Conservation (phyloP, 1,139 yeast species). For the Geotrichum fermentans region DNA sequence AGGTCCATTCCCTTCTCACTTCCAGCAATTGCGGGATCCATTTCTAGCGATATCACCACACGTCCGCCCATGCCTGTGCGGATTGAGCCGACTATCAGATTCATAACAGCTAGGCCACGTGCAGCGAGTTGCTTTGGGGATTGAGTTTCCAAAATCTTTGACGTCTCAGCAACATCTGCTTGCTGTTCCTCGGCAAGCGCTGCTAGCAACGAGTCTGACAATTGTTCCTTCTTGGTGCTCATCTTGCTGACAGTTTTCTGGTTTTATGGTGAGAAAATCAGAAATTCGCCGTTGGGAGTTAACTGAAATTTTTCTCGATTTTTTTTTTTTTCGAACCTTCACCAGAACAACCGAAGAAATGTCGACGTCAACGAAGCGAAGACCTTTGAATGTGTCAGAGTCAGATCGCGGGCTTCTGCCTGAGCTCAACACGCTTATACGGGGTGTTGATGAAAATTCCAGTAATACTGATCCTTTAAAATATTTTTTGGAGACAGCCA, state of each 20-base stretch:
- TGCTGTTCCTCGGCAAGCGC: conserved; percentile 20
- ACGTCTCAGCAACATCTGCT: conserved; percentile 35
- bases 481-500: conserved; percentile 21
- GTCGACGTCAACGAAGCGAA: conserved; percentile 10
- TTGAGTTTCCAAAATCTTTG: conserved; percentile 33
- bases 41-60: conserved; percentile 57
- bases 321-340: conserved; percentile 39
- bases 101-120: conserved; percentile 70
- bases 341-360: neutral
- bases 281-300: conserved; percentile 3
- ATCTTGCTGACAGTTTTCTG: neutral
- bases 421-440: conserved; percentile 4
- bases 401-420: conserved; percentile 16
- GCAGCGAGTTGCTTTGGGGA: conserved; percentile 63
- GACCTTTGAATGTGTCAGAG: conserved; percentile 17
- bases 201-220: conserved; percentile 40
- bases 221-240: conserved; percentile 2
- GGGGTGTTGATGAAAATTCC: conserved; percentile 14
- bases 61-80: conserved; percentile 82
- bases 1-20: conserved; percentile 43
- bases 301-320: neutral
- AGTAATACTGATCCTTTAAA: conserved; percentile 25
- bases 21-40: conserved; percentile 52
- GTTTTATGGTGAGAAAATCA: neutral
- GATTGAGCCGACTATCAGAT: conserved; percentile 55